Base-by-base conservation (phyloP, 2,329 filamentous ascomycete genomes). In the Aspergillus brasiliensis region DNA sequence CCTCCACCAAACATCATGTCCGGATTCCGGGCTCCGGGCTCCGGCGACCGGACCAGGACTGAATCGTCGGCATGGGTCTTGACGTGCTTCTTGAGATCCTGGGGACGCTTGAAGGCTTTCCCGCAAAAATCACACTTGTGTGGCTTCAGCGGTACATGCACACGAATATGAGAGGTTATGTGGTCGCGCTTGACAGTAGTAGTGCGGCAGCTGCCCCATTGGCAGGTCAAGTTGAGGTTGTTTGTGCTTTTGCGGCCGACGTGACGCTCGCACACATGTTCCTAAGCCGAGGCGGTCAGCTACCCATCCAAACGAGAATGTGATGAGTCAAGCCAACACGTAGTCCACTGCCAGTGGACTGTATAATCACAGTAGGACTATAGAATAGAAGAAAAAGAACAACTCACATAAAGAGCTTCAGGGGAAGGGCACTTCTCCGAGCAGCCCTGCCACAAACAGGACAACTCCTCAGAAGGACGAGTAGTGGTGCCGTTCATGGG, bases 61-160 rank as follows among this genome's bases (percentile, higher is more conserved):
- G 92, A 96, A 79, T 97, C 94, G 73, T 98, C 94, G 69, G 94
- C 94, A 75, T 98, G 94, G 4, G 94, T 98, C 88, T 98, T 99
- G 78, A 98, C 92, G 77, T 99, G 95, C 83, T 99, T 99, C 87
- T 99, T 98, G 71, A 99, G 78, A 82, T 99, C 95, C 81, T 99
- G 95, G 2, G 95, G 95, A 34, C 95, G 91, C 86, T 99, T 99
- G 85, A 99, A 99, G 1, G 93, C 93, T 83, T 99, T 99, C 75
- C 92, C 92, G 75, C 95, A 99, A 80, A 97, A 96, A 75, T 97
- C 93, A 78, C 95, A 99, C 80, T 97, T 98, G 83, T 99, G 95
- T 67, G 95, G 95, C 84, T 99, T 99, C 62, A 99, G 83, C 1
- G 95, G 95, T n/a, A 99, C 94, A 77, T 99, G 95, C 56, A 98